phyloP scores from a whole-genome alignment of 73 alveolate species.

The Symbiodinium natans region DNA sequence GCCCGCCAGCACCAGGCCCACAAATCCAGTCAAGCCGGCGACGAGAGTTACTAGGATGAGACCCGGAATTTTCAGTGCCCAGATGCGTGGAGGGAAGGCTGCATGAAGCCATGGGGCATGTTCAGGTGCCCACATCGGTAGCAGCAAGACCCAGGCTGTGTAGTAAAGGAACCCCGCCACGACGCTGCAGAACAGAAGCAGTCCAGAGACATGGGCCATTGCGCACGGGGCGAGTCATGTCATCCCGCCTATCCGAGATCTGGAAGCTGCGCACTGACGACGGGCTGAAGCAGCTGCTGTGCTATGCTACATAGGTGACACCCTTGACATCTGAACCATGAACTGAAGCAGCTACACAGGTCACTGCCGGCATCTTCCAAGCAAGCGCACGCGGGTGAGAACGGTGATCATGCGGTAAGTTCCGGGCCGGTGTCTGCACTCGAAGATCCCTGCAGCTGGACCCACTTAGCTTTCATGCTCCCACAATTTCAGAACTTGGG shows the following conservation, averaged over 20 bases:
- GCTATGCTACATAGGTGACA: too few species aligned
- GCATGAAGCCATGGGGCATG: constrained; percentile 67
- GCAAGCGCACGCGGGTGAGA: too few species aligned
- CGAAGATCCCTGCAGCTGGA: background rate
- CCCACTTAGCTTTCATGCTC: too few species aligned
- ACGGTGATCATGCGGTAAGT: background rate
- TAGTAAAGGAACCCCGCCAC: constrained; percentile 11
- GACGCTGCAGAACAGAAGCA: background rate
- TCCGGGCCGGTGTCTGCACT: background rate
- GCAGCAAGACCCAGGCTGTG: constrained; percentile 49
- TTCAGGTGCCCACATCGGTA: constrained; percentile 50
- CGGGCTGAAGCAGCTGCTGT: too few species aligned
- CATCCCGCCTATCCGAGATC: too few species aligned
- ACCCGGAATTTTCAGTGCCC: constrained; percentile 50
- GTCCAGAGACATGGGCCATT: background rate
- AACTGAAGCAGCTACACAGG: too few species aligned
- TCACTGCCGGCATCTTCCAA: background rate
- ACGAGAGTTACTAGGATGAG: constrained; percentile 13
- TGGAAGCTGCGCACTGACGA: too few species aligned
- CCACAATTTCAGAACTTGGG: too few species aligned
- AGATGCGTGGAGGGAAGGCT: constrained; percentile 2
- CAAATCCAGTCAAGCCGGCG: constrained; percentile 12
- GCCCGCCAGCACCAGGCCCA: constrained; percentile 55
- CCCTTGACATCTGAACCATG: background rate
- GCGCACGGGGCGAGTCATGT: background rate